phyloP scores from a whole-genome alignment of 768 basidiomycete genomes.

The Pisolithus albus region DNA sequence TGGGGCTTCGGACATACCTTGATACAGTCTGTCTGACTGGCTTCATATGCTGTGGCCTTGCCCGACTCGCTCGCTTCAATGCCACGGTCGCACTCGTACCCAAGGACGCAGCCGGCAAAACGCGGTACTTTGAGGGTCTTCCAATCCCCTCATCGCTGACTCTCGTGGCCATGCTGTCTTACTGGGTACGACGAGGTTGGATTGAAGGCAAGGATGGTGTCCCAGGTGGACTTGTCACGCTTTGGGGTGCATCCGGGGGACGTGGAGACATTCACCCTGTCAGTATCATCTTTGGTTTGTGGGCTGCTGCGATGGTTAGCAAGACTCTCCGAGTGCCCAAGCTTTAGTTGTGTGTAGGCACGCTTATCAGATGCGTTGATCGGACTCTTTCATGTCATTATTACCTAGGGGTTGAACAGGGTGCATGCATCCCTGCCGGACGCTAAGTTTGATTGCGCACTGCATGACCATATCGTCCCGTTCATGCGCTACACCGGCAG shows the following conservation, averaged over 20 bases:
- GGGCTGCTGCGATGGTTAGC: conserved; percentile 97
- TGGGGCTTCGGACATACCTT: conserved; percentile 86
- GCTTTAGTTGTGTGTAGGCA: conserved; percentile 27
- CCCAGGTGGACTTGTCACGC: conserved; percentile 63
- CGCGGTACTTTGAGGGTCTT: conserved; percentile 94
- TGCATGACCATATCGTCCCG: too few relatives aligned
- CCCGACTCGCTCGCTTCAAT: conserved; percentile 96
- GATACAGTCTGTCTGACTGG: conserved; percentile 82
- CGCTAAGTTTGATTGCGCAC: too few relatives aligned
- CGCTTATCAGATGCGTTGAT: too few relatives aligned
- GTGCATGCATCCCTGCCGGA: too few relatives aligned
- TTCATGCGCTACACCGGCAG: too few relatives aligned
- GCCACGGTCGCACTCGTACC: conserved; percentile 94
- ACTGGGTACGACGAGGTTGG: conserved; percentile 82
- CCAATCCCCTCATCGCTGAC: conserved; percentile 89
- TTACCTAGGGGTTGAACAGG: too few relatives aligned
- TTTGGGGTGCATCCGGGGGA: conserved; percentile 68
- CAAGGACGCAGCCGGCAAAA: conserved; percentile 79
- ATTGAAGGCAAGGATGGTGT: conserved; percentile 71
- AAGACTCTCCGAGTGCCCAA: conserved; percentile 91
- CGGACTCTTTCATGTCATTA: too few relatives aligned
- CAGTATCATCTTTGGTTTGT: conserved; percentile 68
- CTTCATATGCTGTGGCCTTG: conserved; percentile 95
- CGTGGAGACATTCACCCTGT: conserved; percentile 82
- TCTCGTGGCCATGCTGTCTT: conserved; percentile 72